phyloP scores from a whole-genome alignment of 1,139 yeast genomes.

The Geotrichum klebahnii region DNA sequence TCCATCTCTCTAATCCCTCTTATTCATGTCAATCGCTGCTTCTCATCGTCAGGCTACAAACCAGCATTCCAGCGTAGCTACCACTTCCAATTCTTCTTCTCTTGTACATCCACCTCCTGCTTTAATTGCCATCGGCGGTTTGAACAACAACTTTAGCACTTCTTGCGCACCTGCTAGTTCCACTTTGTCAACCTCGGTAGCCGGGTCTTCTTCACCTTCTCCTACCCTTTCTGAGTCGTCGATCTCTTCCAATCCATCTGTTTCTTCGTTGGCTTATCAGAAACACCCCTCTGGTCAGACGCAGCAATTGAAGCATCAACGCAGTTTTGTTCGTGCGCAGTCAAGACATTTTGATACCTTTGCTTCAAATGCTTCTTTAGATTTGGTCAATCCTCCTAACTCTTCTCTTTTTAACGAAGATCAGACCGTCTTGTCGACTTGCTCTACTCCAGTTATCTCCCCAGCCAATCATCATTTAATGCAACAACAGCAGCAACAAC shows the following conservation, averaged over 20 bases:
- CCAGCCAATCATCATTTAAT: not conserved
- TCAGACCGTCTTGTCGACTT: no score
- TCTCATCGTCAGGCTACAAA: not conserved
- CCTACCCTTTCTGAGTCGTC: conserved; percentile 18
- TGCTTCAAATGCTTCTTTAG: conserved; percentile 7
- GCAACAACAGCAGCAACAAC: conserved; percentile 12
- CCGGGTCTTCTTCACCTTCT: conserved; percentile 9
- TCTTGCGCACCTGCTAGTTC: not conserved
- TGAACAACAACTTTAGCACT: no score
- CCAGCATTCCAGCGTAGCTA: not conserved
- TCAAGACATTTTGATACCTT: conserved; percentile 20
- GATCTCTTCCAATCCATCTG: conserved; percentile 5
- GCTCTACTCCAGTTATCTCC: not conserved
- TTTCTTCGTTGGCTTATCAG: not conserved
- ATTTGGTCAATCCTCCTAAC: not conserved
- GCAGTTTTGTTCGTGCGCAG: conserved; percentile 11
- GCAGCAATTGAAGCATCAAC: conserved; percentile 10
- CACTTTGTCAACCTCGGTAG: conserved; percentile 1
- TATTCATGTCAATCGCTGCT: not conserved
- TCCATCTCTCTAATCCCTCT: not conserved
- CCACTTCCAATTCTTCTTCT: not conserved
- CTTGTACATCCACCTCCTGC: not conserved
- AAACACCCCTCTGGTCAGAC: not conserved
- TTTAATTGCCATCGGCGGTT: not conserved
- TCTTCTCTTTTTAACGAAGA: not conserved